These are phyloP conservation scores for Chytriomyces sp. DNA, from an alignment of 192 early-diverging fungal species.

Conservation along the genomic window DNA sequence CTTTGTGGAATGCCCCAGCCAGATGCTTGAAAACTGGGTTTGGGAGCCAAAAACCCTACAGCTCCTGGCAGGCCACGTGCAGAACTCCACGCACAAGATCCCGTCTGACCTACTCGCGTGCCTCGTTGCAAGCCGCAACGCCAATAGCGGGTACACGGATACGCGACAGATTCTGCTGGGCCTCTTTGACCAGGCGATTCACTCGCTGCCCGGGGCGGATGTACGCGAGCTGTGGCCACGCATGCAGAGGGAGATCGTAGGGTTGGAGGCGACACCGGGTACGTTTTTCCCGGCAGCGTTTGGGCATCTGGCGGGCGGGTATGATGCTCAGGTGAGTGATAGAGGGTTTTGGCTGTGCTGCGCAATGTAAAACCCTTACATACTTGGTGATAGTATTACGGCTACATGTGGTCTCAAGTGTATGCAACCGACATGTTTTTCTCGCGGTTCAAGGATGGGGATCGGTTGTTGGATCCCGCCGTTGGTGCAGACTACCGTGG, in stretches of 20 bases:
- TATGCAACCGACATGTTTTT: constrained; percentile 83
- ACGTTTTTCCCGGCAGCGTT: constrained; percentile 48
- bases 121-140: constrained; percentile 74
- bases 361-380: constrained; percentile 3
- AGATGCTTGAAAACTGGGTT: constrained; percentile 82
- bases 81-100: constrained; percentile 64
- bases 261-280: constrained; percentile 14
- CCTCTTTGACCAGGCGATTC: constrained; percentile 74
- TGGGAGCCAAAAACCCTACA: constrained; percentile 42
- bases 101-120: constrained; percentile 70
- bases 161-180: constrained; percentile 61
- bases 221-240: constrained; percentile 49
- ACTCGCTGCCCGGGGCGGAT: constrained; percentile 52
- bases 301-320: constrained; percentile 75
- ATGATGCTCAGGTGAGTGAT: constrained; percentile 68
- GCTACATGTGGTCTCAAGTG: constrained; percentile 79
- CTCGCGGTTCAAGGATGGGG: constrained; percentile 62
- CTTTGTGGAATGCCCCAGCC: constrained; percentile 87
- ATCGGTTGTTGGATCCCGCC: constrained; percentile 56
- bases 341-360: background rate
- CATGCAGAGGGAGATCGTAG: constrained; percentile 43
- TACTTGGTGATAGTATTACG: constrained; percentile 65
- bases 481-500: constrained; percentile 74
- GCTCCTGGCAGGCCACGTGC: constrained; percentile 68
- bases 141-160: constrained; percentile 50